Conservation (phyloP, 1,284 basidiomycete genomes). For the Malassezia slooffiae region DNA sequence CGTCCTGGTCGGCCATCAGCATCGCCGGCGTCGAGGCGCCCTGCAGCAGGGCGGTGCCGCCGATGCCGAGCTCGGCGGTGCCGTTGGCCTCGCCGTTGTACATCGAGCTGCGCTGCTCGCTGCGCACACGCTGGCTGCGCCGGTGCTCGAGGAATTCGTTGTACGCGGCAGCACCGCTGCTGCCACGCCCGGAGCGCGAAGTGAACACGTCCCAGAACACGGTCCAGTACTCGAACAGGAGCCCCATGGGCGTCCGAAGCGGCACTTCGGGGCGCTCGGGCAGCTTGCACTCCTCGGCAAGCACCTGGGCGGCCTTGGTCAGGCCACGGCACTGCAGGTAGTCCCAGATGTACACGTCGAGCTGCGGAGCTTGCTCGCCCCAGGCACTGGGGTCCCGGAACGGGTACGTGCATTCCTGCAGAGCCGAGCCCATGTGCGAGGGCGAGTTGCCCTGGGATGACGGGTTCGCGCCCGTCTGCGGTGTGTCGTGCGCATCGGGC, state of each 20-base stretch:
- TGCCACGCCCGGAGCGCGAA: conserved; percentile 30
- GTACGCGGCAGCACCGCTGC: conserved; percentile 30
- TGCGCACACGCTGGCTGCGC: conserved; percentile 25
- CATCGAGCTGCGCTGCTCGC: no score
- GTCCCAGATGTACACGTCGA: conserved; percentile 46
- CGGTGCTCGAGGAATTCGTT: conserved; percentile 34
- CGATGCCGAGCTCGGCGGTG: conserved; percentile 22
- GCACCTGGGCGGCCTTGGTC: conserved; percentile 27
- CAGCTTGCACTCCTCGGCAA: conserved; percentile 37
- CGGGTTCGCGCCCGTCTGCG: no score
- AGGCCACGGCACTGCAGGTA: conserved; percentile 40
- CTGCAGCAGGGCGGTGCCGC: no score
- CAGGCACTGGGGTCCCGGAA: conserved; percentile 1
- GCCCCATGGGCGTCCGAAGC: conserved; percentile 34
- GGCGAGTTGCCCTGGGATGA: no score
- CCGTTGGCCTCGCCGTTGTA: conserved; percentile 22
- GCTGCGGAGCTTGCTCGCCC: conserved; percentile 13
- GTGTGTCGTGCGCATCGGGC: no score
- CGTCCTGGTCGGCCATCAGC: no score
- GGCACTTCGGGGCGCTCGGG: conserved; percentile 39
- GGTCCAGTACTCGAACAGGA: conserved; percentile 45
- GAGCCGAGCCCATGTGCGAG: no score
- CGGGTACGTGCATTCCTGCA: no score
- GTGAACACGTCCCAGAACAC: conserved; percentile 46
- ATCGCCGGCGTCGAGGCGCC: no score